Evolutionary conservation across 169 alveolate species (phyloP), one percentile per base, ranked within the genome.

Genomic region (Miamiensis avidus): DNA sequence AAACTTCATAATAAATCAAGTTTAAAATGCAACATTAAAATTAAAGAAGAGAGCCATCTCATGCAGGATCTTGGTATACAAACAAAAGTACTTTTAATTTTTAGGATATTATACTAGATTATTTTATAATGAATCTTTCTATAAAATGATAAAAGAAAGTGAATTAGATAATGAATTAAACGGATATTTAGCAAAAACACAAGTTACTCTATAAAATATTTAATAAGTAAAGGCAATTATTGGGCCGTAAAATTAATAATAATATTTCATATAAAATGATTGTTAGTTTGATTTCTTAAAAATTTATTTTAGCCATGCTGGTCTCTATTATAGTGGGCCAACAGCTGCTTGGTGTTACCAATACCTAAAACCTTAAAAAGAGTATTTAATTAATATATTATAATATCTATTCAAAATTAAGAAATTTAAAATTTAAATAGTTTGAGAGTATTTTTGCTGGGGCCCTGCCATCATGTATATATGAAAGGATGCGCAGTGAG

Each of bases 61-160:
- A 98, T 87, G 97, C 99, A 31, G 99, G 99, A 27, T 89, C 97
- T 76, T 98, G 99, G 99, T 98, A 98, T 88, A 75, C 95, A 25
- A 93, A 85, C 28, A 84, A 86, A 76, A 74, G 83, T 65, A n/a
- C 4, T 49, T 11, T 49, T 49, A 49, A 4, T 11, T 11, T 49
- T 11, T 11, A 49, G 20, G 4, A 49, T 49, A 49, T 49, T 49
- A 49, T 11, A 49, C 20, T 49, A 11, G 20, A 11, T 11, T 49
- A 49, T 49, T 11, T 49, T 49, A 49, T 11, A 11, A 11, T 49
- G 4, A 49, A 49, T 49, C 20, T 65, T 49, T 15, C 76, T 25
- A 49, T 0, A 29, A 49, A 25, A 15, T 29, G 0, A 79, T 49
- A 25, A 32, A 0, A 79, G 84, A 79, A 79, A 49, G 65, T 28